Evolutionary conservation across 2,329 filamentous ascomycete genomes (phyloP), one percentile per base, ranked within the genome.

Genomic region (Acrodontium crateriforme): DNA sequence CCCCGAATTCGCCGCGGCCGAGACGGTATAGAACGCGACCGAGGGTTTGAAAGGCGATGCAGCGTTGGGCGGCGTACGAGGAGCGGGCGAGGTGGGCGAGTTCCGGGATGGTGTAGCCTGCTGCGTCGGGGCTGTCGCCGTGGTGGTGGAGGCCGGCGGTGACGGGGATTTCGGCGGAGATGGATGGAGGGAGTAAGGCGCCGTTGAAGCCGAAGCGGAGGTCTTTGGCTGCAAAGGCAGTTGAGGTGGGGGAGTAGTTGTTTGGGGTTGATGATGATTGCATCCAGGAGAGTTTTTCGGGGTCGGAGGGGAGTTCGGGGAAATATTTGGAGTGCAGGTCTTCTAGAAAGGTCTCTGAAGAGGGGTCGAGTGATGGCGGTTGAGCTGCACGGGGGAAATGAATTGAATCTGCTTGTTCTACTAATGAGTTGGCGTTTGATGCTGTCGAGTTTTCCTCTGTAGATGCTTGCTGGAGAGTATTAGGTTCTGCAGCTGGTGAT

Each of bases 291-390:
- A 94, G 71, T 29, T 81, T 78, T 33, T 76, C 74, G 0, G 85
- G 84, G 53, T 94, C 82, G 30, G 84, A 73, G 2, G 85, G 74
- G 1, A 93, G 74, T 37, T 74, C 71, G 9, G 89, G 85, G 56
- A 94, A 98, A 67, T 93, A 98, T 54, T 94, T 93, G 13, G 74
- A 60, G 62, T 93, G 85, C 5, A 98, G 71, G 31, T 81, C 77
- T 25, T 71, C 58, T 32, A 95, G 74, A 59, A 95, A 95, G 47
- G 82, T 66, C 0, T 81, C 77, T 34, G 85, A 81, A 19, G 71
- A 63, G 0, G 85, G 84, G 51, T 95, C 82, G 38, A 95, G 76
- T 34, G 83, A 76, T 8, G 79, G 78, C 2, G 66, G 63, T 42
- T 52, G 63, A 18, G 42, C 58, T 38, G 41, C 58, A 11, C 32